Evolutionary conservation across 306 rosid genomes (phyloP), one percentile per base, ranked within the genome.

Genomic region (Quercus wislizeni): DNA sequence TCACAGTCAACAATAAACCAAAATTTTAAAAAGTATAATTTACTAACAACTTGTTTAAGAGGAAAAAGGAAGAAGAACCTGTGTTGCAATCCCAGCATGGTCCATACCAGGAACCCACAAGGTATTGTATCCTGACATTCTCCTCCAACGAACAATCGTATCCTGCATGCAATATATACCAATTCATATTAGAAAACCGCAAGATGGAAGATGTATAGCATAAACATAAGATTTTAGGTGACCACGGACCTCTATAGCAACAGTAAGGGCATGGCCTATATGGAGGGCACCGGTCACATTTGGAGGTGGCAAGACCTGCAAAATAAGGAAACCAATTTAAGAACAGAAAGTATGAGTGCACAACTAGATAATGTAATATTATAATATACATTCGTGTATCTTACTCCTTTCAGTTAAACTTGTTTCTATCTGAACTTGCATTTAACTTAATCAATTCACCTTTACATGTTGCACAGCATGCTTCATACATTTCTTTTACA

Each of bases 261-360:
- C 94, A 65, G 97, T 93, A 79, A 95, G 98, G 69, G 98, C 99
- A 76, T 95, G 98, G 54, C 99, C 99, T 27, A 95, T 93, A 79
- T 93, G 98, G 80, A 93, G 99, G 23, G 97, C 97, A 61, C 99
- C 99, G 0, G 97, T 93, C 84, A 93, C 98, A 69, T 93, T 95
- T 13, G 98, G 98, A 71, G 99, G 99, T 6, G 99, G 99, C 76
- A 95, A 83, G 77, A 90, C 97, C 99, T 95, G 87, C 67, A 81
- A 83, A 77, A 83, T 55, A 72, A 71, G 56, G 64, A 19, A 35
- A 58, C 57, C 28, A 41, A 75, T 14, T 67, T 67, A 38, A 38
- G 46, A 38, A 38, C 11, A 38, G 11, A 38, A 38, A 38, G 7
- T 38, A 38, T 38, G 10, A 38, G 46, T 7, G 10, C 46, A 38